Base-by-base conservation (phyloP, 2,329 filamentous ascomycete genomes). In the Ambrosiella cleistominuta region DNA sequence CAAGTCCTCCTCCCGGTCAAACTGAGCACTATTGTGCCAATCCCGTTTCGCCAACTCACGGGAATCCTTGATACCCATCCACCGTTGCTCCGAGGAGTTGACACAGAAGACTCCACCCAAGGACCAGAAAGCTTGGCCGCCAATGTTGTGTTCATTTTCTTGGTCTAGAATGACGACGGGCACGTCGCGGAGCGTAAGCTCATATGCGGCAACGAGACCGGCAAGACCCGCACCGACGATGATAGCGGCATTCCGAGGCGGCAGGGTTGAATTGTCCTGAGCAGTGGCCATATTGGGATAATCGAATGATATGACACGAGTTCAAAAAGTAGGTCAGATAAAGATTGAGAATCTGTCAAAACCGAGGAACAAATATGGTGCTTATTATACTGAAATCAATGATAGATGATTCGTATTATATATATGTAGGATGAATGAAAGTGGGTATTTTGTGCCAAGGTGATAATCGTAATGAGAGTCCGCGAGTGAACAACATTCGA, bases 121-220 rank as follows among this genome's bases (percentile, higher is more conserved):
- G 2, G 79, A 82, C 78, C 79, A 82, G 65, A 81, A 82, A 6
- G 79, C 79, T 66, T 82, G 79, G 1, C 79, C 79, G 60, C 80
- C 80, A 8, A 82, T 70, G 63, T 73, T 81, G 61, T 71, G 66
- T 37, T 70, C 71, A 60, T 75, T 77, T 65, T 82, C 79, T 64
- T 82, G 79, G 67, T 82, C 80, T 55, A 82, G 56, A 47, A 81
- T 66, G 54, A 81, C 60, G 40, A 71, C 71, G 1, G 71, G 73
- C n/a, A 81, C 68, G 55, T 71, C 68, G 60, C 71, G 74, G 64
- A 73, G 69, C 12, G 73, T 69, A 6, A 81, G 73, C 68, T 81
- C 78, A 62, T 73, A 78, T 49, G 78, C 78, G 2, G 79, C 76
- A 15, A 81, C 78, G 7, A 81, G 74, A n/a, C 78, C 79, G 38